Evolutionary conservation across 148 eudicot genomes (phyloP).

Genomic region (Salicornia ramosissima): DNA sequence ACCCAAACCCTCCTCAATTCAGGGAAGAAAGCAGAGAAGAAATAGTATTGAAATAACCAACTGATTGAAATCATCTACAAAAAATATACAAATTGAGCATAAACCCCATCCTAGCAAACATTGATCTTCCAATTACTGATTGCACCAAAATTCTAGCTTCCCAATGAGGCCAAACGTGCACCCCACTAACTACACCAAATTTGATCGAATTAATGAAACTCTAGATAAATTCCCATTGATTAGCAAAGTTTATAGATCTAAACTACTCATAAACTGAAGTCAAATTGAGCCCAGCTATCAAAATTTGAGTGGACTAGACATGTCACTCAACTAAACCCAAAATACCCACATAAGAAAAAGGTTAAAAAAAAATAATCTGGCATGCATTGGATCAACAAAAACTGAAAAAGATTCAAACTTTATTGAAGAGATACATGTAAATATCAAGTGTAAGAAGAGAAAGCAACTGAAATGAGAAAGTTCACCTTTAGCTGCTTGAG

Average conservation of each 20-base stretch:
- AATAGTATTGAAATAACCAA: not conserved
- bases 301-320: constrained; percentile 7
- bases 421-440: not conserved
- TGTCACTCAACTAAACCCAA: not conserved
- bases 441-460: not conserved
- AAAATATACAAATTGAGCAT: not conserved
- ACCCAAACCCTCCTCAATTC: not conserved
- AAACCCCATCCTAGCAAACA: not conserved
- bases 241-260: constrained; percentile 22
- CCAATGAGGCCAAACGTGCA: not conserved
- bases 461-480: not conserved
- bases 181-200: not conserved
- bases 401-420: constrained; percentile 8
- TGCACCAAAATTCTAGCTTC: not conserved
- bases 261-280: not conserved
- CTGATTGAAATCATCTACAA: not conserved
- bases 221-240: not conserved
- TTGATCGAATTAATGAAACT: not conserved
- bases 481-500: constrained; percentile 17
- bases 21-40: constrained; percentile 5
- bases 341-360: constrained; percentile 3
- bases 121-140: no score
- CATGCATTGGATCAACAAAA: constrained; percentile 2
- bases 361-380: not conserved
- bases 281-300: constrained; percentile 13